Percentiles rank a stretch among this genome's conserved stretches.
Evolutionary conservation across 805 yeast species (phyloP).

Genomic region (Yarrowia deformans): DNA sequence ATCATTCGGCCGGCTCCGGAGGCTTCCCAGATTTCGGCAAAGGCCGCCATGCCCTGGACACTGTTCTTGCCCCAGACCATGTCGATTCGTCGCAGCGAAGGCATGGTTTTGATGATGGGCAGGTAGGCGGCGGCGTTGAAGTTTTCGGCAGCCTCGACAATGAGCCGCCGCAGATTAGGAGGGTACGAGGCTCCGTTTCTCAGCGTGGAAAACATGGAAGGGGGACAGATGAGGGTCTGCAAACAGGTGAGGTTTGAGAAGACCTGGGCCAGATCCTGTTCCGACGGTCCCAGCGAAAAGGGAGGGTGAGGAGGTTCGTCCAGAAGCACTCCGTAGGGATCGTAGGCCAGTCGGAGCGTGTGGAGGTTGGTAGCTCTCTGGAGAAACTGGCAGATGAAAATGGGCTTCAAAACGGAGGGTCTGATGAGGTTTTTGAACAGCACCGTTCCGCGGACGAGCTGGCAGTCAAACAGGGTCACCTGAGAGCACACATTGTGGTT

Average conservation of each 20-base stretch:
- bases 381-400: slow-evolving; percentile 31
- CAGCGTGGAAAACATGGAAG: slow-evolving; percentile 10
- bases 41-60: slow-evolving; percentile 6
- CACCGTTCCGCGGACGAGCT: slow-evolving; percentile 17
- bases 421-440: slow-evolving; percentile 31
- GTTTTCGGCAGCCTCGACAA: slow-evolving; percentile 22
- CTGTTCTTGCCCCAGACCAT: slow-evolving; percentile 34
- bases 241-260: slow-evolving; percentile 1
- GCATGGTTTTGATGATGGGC: slow-evolving; percentile 18
- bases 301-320: slow-evolving; percentile 26
- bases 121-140: slow-evolving; percentile 22
- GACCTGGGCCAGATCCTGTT: background rate
- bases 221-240: slow-evolving; percentile 24
- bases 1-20: slow-evolving; percentile 5
- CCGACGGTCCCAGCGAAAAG: slow-evolving; percentile 23
- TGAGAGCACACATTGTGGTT: slow-evolving; percentile 3
- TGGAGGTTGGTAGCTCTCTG: slow-evolving; percentile 5
- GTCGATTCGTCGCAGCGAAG: slow-evolving; percentile 15
- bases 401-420: slow-evolving; percentile 22
- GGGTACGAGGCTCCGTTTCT: slow-evolving; percentile 24
- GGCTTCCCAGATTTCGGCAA: slow-evolving; percentile 10
- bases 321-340: slow-evolving; percentile 26
- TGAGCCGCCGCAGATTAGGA: slow-evolving; percentile 10
- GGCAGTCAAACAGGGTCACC: slow-evolving; percentile 33
- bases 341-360: slow-evolving; percentile 27